Base-by-base conservation (phyloP, 2,329 filamentous ascomycete species). In the Calonectria crousiana region DNA sequence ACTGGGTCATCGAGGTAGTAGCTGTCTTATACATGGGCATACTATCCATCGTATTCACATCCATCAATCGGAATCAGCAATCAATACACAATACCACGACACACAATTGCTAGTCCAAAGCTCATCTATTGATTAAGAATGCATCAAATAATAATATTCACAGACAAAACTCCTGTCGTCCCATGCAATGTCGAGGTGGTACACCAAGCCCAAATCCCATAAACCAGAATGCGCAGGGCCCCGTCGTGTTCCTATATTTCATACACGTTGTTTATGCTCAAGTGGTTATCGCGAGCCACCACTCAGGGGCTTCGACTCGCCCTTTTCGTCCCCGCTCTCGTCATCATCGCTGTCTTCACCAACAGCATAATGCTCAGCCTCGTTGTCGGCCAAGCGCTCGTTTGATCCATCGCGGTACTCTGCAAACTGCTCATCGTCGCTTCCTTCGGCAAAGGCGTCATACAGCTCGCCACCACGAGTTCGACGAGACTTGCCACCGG, bases 371-470 rank as follows among this genome's bases (percentile, higher is more conserved):
- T 88, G 86, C 64, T 86, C 85, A 20, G 84, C 82, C 41, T 87
- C 87, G 1, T 84, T 83, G 6, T 78, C 79, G 0, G 80, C 78
- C 41, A 84, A 68, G 64, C 81, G 75, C 23, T 82, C 82, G 9
- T 75, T 75, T n/a, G 84, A 83, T 11, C 78, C 79, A 47, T 88
- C 87, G 18, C 86, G 87, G 41, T 87, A 87, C 58, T 81, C 83
- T 6, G 86, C 86, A 49, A 87, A 85, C 38, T 88, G 88, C 71
- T 85, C 96, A 72, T 96, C 96, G 30, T 91, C 90, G 74, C 90
- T 92, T 67, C 95, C 96, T 20, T 95, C 96, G 0, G 97, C 97
- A 88, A 99, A 99, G 6, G 97, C 97, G 87, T 99, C 97, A 84
- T 99, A 99, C 56, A 99, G 87, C 86, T 98, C 96, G 34, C 96